Evolutionary conservation across 345 rosid genomes (phyloP).

Genomic region (Streptanthus diversifolius): DNA sequence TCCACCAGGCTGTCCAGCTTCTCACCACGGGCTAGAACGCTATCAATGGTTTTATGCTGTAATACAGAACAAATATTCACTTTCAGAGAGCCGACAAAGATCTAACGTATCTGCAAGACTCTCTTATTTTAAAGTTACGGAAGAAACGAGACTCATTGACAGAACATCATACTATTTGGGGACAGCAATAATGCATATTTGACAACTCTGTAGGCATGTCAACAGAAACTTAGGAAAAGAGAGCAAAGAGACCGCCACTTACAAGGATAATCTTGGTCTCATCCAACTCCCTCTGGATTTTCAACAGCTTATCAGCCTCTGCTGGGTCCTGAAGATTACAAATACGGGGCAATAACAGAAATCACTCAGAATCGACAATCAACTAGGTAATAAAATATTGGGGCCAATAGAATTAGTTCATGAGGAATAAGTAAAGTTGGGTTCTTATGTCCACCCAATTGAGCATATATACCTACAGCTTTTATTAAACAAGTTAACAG

Average conservation of each 20-base stretch:
- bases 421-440: background rate
- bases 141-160: background rate
- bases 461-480: background rate
- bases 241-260: slow-evolving; percentile 33
- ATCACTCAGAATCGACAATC: slow-evolving; percentile 6
- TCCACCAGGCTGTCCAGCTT: slow-evolving; percentile 94
- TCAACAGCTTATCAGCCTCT: slow-evolving; percentile 94
- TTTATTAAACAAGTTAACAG: background rate
- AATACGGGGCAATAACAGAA: slow-evolving; percentile 1
- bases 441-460: background rate
- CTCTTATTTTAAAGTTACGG: background rate
- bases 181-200: background rate
- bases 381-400: background rate
- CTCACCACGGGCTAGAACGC: slow-evolving; percentile 96
- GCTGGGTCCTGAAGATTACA: slow-evolving; percentile 77
- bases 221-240: background rate
- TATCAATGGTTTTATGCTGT: slow-evolving; percentile 98
- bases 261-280: slow-evolving; percentile 98
- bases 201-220: background rate
- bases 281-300: slow-evolving; percentile 96
- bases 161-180: slow-evolving; percentile 4
- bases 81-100: background rate
- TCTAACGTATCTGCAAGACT: background rate
- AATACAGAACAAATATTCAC: slow-evolving; percentile 12
- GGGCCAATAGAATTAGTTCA: background rate